Evolutionary conservation across 441 rosid species (phyloP).

Genomic region (Rhodomyrtus psidioides): DNA sequence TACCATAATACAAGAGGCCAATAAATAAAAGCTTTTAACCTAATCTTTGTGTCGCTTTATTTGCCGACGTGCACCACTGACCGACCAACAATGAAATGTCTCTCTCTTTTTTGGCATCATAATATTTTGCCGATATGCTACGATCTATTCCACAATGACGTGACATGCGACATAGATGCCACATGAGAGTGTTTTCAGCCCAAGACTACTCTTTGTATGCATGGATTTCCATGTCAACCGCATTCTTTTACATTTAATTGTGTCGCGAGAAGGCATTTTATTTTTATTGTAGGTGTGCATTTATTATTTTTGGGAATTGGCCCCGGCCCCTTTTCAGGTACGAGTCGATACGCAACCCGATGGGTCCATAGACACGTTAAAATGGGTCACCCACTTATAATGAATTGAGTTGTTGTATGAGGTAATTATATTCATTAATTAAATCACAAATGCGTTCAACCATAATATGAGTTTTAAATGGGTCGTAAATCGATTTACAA

Average conservation of each 20-base stretch:
- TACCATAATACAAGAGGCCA: not conserved
- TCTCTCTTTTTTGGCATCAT: not conserved
- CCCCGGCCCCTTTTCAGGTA: not conserved
- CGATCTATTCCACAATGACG: not conserved
- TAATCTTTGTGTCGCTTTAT: not conserved
- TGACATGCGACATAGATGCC: not conserved
- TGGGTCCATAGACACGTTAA: not conserved
- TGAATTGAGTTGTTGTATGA: too few relatives aligned
- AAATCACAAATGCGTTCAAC: too few relatives aligned
- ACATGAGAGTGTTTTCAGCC: not conserved
- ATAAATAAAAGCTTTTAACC: not conserved
- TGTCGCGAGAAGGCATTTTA: not conserved
- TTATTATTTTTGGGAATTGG: not conserved
- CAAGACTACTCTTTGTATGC: not conserved
- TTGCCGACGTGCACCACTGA: not conserved
- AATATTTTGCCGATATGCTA: not conserved
- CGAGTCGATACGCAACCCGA: not conserved
- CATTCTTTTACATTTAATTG: not conserved
- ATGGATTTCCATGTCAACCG: not conserved
- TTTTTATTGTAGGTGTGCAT: not conserved
- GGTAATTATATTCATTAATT: too few relatives aligned
- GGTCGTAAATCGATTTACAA: too few relatives aligned
- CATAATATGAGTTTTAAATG: too few relatives aligned
- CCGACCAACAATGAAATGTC: not conserved
- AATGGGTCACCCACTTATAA: too few relatives aligned